Conservation (phyloP, 2,329 filamentous ascomycete species). For the Alternaria ethzedia region DNA sequence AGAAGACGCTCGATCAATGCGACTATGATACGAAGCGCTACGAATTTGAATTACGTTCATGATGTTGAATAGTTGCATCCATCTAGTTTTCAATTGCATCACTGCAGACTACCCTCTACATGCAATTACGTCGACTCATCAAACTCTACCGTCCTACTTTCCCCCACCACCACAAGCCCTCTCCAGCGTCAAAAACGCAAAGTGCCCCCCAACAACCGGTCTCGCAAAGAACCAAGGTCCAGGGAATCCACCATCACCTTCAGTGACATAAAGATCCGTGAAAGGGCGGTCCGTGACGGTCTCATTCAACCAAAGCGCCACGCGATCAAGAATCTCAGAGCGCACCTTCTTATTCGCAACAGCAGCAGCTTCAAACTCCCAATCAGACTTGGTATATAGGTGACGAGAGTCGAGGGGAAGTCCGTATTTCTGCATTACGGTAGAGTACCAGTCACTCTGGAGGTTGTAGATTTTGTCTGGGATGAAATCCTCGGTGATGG, state of each 20-base stretch:
- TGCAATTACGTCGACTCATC: no score
- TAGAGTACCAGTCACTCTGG: constrained; percentile 81
- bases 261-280: constrained; percentile 83
- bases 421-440: constrained; percentile 81
- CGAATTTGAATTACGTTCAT: no score
- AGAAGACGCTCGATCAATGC: no score
- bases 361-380: constrained; percentile 88
- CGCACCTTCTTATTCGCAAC: constrained; percentile 73
- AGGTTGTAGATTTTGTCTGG: constrained; percentile 77
- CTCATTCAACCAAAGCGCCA: constrained; percentile 84
- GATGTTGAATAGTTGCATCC: no score
- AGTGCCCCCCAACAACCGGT: constrained; percentile 85
- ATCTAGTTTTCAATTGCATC: not conserved
- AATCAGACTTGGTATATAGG: constrained; percentile 86
- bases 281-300: constrained; percentile 77
- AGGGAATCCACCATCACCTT: constrained; percentile 76
- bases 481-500: constrained; percentile 64
- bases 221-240: constrained; percentile 78
- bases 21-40: no score
- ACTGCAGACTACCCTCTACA: not conserved
- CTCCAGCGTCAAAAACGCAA: constrained; percentile 82
- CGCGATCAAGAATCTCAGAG: constrained; percentile 73
- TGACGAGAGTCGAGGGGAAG: constrained; percentile 82
- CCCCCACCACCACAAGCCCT: constrained; percentile 71
- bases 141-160: not conserved